Conservation (phyloP, 306 rosid species). For the Medicago lupulina region DNA sequence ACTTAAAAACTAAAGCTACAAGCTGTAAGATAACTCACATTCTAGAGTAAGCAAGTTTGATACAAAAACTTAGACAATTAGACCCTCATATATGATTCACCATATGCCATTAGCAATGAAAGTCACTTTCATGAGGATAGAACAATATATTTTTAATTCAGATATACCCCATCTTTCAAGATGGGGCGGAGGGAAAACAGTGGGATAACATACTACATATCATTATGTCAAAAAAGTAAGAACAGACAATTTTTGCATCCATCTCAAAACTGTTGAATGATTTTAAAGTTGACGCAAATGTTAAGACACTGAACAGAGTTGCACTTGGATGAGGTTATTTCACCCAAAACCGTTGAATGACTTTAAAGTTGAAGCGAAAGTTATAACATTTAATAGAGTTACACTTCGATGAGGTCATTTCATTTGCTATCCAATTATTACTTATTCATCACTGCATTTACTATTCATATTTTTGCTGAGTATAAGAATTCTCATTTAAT, state of each 20-base stretch:
- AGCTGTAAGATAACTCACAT: constrained; percentile 3
- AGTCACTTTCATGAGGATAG: constrained; percentile 8
- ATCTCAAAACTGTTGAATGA: neutral
- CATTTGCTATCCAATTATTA: constrained; percentile 14
- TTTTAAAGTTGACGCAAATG: neutral
- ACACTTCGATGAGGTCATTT: neutral
- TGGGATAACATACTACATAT: neutral
- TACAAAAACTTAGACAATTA: neutral
- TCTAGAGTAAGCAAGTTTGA: constrained; percentile 3
- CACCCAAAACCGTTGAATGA: neutral
- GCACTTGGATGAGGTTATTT: constrained; percentile 1
- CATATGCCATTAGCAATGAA: neutral
- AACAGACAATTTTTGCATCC: neutral
- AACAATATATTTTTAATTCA: neutral
- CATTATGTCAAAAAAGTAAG: neutral
- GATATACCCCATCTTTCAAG: neutral
- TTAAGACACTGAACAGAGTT: neutral
- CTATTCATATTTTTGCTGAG: constrained; percentile 2
- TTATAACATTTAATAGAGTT: neutral
- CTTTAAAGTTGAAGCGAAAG: constrained; percentile 2
- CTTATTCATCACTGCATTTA: neutral
- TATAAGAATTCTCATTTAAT: neutral
- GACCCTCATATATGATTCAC: neutral
- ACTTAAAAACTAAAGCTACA: constrained; percentile 31
- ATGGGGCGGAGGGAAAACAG: neutral